Evolutionary conservation across 75 land plant species (phyloP).

Genomic region (Chamaecyparis obtusa): DNA sequence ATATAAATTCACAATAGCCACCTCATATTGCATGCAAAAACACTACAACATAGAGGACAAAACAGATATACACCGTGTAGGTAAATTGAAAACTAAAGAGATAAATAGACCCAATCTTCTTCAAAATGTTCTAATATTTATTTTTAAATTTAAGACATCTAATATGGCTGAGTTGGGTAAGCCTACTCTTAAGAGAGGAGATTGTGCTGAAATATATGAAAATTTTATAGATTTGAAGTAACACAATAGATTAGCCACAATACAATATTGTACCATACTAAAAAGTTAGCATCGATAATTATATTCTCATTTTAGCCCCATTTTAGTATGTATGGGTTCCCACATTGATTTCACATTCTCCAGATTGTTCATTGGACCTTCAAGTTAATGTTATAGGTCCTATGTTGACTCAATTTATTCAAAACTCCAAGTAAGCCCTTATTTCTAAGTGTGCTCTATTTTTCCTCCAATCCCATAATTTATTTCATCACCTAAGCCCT

Average conservation of each 20-base stretch:
- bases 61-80: neutral
- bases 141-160: neutral
- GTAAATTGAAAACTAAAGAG: neutral
- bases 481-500: too few species aligned
- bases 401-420: too few species aligned
- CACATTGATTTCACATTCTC: too few species aligned
- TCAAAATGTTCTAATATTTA: neutral
- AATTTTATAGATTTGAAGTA: neutral
- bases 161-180: neutral
- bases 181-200: neutral
- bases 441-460: too few species aligned
- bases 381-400: too few species aligned
- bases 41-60: neutral
- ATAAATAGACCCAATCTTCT: neutral
- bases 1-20: neutral
- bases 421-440: too few species aligned
- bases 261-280: too few species aligned
- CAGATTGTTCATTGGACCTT: too few species aligned
- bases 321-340: too few species aligned
- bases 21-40: neutral
- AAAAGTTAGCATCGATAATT: too few species aligned
- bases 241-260: neutral
- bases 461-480: too few species aligned
- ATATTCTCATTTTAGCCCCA: too few species aligned
- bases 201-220: neutral